phyloP scores from a whole-genome alignment of 108 stramenopile species.

The Skeletonema tropicum region DNA sequence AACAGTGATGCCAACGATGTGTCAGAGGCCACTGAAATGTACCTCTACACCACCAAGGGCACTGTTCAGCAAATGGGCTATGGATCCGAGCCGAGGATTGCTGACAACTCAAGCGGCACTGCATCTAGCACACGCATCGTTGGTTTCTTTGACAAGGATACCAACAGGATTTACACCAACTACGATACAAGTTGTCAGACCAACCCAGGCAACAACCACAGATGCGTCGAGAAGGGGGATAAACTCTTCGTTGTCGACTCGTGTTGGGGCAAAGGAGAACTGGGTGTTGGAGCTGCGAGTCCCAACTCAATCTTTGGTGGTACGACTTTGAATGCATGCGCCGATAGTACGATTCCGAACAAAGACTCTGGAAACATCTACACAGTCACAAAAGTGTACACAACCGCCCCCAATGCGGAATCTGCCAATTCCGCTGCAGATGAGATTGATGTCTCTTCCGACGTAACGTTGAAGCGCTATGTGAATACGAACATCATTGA shows the following conservation, averaged over 20 bases:
- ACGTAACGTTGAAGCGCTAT: slow-evolving; percentile 33
- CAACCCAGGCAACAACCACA: slow-evolving; percentile 40
- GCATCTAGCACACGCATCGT: slow-evolving; percentile 46
- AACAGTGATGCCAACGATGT: slow-evolving; percentile 39
- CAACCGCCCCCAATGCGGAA: slow-evolving; percentile 28
- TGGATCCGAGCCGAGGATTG: slow-evolving; percentile 34
- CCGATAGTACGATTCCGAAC: slow-evolving; percentile 40
- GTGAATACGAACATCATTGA: slow-evolving; percentile 65
- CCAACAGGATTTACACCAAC: slow-evolving; percentile 60
- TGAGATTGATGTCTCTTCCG: slow-evolving; percentile 39
- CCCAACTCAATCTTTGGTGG: slow-evolving; percentile 59
- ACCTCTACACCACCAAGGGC: slow-evolving; percentile 66
- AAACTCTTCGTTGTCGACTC: slow-evolving; percentile 60
- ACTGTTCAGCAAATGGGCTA: slow-evolving; percentile 55
- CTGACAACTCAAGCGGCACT: slow-evolving; percentile 35
- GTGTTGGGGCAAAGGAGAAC: slow-evolving; percentile 51
- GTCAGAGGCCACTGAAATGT: slow-evolving; percentile 32
- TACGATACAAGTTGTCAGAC: slow-evolving; percentile 65
- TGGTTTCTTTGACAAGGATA: slow-evolving; percentile 58
- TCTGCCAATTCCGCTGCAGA: slow-evolving; percentile 30
- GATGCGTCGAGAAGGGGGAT: slow-evolving; percentile 72
- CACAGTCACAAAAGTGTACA: slow-evolving; percentile 60
- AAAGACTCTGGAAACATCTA: slow-evolving; percentile 59
- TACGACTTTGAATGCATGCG: slow-evolving; percentile 30
- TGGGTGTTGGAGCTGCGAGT: slow-evolving; percentile 40